Evolutionary conservation across 2,329 filamentous ascomycete species (phyloP), one percentile per base, ranked within the genome.

Genomic region (Penicillium oxalicum): DNA sequence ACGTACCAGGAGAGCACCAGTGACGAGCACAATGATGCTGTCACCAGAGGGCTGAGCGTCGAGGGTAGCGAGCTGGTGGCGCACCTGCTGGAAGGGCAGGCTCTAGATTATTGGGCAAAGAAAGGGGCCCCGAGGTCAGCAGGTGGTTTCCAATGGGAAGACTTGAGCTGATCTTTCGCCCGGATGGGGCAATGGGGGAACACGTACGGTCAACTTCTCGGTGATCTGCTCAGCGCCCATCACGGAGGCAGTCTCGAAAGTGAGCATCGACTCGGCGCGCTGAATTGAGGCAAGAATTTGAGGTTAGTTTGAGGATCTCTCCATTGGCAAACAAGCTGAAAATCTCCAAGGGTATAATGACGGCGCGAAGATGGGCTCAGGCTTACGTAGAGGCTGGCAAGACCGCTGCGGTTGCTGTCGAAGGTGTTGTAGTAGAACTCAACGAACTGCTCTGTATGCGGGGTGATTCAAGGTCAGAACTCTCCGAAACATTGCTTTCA

Each of bases 361-460:
- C 12, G 2, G n/a, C 5, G 11, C 35, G 24, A 18, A 18, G 45
- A 36, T 48, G 24, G 11, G 27, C 12, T 24, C 12, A 12, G 33
- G 50, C 87, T 67, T 81, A 95, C 91, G 77, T 96, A 97, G 75
- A 96, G 88, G 53, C 73, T 65, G 11, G 70, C 73, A 38, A 96
- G 80, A 44, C 68, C 62, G 48, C 73, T 72, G 64, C 90, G 85
- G 72, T 91, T 78, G 53, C 66, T 55, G 70, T 95, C 90, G 73
- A 96, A 95, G 51, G 83, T 84, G 64, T 85, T 77, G 80, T 95
- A 96, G 82, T 96, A 97, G 78, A 86, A 91, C 52, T 84, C 68
- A 59, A 91, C 85, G 73, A 97, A 96, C 74, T 94, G 81, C 70
- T 85, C 91, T 96, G 66, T 63, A 51, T 25, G 49, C 61, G 59